These are phyloP conservation scores for Hermanozyma aechmeae DNA, from an alignment of 805 yeast species.

Conservation along the genomic window DNA sequence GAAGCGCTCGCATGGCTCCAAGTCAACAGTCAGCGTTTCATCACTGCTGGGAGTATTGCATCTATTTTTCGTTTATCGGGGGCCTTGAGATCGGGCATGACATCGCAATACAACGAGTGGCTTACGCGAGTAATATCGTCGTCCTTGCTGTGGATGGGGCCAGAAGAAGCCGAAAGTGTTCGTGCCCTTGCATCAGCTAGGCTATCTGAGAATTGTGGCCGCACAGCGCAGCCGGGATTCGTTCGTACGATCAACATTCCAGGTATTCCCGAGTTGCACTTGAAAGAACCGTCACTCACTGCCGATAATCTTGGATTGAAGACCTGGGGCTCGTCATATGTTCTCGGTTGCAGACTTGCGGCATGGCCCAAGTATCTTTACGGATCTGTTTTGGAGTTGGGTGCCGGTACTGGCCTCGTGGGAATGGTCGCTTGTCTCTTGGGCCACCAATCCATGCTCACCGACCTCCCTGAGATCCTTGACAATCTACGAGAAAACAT, in stretches of 20 bases:
- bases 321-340: conserved; percentile 91
- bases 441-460: conserved; percentile 44
- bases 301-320: conserved; percentile 83
- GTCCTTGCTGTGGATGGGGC: conserved; percentile 37
- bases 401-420: conserved; percentile 89
- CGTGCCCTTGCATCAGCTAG: conserved; percentile 50
- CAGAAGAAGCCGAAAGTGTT: conserved; percentile 30
- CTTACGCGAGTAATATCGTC: conserved; percentile 42
- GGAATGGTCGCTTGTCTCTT: conserved; percentile 61
- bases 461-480: conserved; percentile 75
- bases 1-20: conserved; percentile 37
- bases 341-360: conserved; percentile 50
- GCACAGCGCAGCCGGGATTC: conserved; percentile 72
- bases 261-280: conserved; percentile 2
- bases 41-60: conserved; percentile 12
- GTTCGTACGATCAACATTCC: conserved; percentile 42
- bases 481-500: conserved; percentile 58
- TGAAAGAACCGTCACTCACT: conserved; percentile 80
- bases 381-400: conserved; percentile 58
- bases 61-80: conserved; percentile 18
- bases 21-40: conserved; percentile 22
- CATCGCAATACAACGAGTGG: conserved; percentile 34
- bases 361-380: conserved; percentile 7
- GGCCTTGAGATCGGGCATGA: conserved; percentile 17
- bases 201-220: conserved; percentile 74